Evolutionary conservation across 2,329 filamentous ascomycete species (phyloP).

Genomic region (Clonostachys rosea): DNA sequence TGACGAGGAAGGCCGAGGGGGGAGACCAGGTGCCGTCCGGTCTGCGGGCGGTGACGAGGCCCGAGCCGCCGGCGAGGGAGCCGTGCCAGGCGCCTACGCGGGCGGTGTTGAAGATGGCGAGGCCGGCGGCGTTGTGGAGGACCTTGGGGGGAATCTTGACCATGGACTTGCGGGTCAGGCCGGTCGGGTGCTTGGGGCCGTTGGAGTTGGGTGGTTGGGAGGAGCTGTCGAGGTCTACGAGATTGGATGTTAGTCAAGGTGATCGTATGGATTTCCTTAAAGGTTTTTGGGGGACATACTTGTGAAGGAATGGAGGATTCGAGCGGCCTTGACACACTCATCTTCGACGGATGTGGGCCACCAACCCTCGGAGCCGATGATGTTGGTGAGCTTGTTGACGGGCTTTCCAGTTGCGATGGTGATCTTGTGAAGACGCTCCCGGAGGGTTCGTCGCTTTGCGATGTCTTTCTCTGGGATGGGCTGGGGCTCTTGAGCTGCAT

Average conservation of each 20-base stretch:
- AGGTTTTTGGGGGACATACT: slow-evolving; percentile 22
- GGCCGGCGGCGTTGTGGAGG: slow-evolving; percentile 50
- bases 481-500: too few relatives aligned
- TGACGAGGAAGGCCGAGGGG: slow-evolving; percentile 66
- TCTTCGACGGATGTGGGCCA: slow-evolving; percentile 72
- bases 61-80: slow-evolving; percentile 55
- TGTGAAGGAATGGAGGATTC: slow-evolving; percentile 71
- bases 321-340: slow-evolving; percentile 71
- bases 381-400: slow-evolving; percentile 64
- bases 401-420: slow-evolving; percentile 63
- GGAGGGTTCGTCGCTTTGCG: too few relatives aligned
- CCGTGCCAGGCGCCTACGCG: slow-evolving; percentile 51
- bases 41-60: slow-evolving; percentile 52
- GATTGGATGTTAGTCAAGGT: slow-evolving; percentile 3
- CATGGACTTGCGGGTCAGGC: slow-evolving; percentile 22
- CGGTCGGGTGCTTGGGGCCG: slow-evolving; percentile 21
- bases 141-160: slow-evolving; percentile 35
- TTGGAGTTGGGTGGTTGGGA: slow-evolving; percentile 10
- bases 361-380: slow-evolving; percentile 67
- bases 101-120: slow-evolving; percentile 61
- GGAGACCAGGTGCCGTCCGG: slow-evolving; percentile 64
- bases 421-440: slow-evolving; percentile 57
- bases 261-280: neutral
- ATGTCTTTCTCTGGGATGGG: too few relatives aligned
- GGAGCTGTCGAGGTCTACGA: neutral